Evolutionary conservation across 2,329 filamentous ascomycete species (phyloP).

Genomic region (Alternaria incomplexa): DNA sequence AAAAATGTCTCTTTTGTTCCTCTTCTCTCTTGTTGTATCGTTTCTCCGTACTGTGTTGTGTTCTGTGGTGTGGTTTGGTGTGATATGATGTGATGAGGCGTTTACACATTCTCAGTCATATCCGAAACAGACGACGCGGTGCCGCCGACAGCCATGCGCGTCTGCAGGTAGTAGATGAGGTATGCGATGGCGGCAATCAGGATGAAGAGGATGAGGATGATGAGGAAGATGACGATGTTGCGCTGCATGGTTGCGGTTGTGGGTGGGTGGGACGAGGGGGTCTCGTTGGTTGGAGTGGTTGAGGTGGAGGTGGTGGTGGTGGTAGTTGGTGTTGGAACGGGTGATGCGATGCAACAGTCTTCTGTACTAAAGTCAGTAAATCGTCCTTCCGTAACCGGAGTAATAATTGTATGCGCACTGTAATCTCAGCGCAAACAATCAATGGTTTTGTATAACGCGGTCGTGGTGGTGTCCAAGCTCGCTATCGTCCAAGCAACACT

Average conservation of each 20-base stretch:
- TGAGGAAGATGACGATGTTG: constrained; percentile 60
- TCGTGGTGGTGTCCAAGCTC: not conserved
- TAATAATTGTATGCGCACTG: not conserved
- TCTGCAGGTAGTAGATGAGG: constrained; percentile 57
- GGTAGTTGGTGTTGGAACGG: not conserved
- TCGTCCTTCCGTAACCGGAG: not conserved
- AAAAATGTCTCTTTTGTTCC: not conserved
- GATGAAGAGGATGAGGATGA: constrained; percentile 60
- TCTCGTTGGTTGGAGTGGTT: not conserved
- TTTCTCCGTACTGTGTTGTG: not conserved
- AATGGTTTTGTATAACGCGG: not conserved
- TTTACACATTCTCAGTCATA: constrained; percentile 29
- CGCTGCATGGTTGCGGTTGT: constrained; percentile 52
- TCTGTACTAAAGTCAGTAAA: not conserved
- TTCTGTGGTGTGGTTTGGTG: too few relatives aligned
- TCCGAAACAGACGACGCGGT: constrained; percentile 39
- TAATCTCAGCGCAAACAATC: not conserved
- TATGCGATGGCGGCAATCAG: constrained; percentile 58
- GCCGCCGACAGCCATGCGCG: constrained; percentile 48
- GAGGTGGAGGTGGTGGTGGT: not conserved
- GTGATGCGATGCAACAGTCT: not conserved
- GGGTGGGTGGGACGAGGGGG: not conserved
- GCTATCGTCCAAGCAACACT: constrained; percentile 16
- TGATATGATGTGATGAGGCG: too few relatives aligned
- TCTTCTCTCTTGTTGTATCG: not conserved